Conservation (phyloP, 1,139 yeast genomes). For the Hanseniaspora uvarum region DNA sequence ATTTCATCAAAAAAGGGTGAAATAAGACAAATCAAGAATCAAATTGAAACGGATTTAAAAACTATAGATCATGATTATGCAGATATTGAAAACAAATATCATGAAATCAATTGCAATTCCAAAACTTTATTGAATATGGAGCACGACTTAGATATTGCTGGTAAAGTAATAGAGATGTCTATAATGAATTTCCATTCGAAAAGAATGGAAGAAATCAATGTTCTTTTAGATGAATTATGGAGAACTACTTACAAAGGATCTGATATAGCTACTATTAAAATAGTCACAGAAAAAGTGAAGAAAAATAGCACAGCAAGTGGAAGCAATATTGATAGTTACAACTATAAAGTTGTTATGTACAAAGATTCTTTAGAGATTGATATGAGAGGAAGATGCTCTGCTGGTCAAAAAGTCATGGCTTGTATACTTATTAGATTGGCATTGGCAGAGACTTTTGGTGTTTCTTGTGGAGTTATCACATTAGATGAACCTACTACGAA, state of each 20-base stretch:
- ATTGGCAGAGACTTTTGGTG: slow-evolving; percentile 90
- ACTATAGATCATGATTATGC: slow-evolving; percentile 65
- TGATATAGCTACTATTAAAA: slow-evolving; percentile 84
- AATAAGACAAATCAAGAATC: slow-evolving; percentile 70
- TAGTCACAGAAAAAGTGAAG: slow-evolving; percentile 65
- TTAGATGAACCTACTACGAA: slow-evolving; percentile 97
- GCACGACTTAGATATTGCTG: slow-evolving; percentile 71
- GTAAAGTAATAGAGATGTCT: slow-evolving; percentile 81
- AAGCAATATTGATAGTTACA: slow-evolving; percentile 47
- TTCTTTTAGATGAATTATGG: slow-evolving; percentile 85
- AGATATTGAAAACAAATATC: slow-evolving; percentile 50
- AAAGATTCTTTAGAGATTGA: slow-evolving; percentile 87
- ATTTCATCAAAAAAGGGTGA: slow-evolving; percentile 80
- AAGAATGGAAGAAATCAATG: slow-evolving; percentile 88
- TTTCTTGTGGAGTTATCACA: slow-evolving; percentile 89
- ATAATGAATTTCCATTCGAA: slow-evolving; percentile 86
- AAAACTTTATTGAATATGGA: slow-evolving; percentile 37
- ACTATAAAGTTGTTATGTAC: slow-evolving; percentile 90
- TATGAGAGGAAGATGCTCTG: slow-evolving; percentile 97
- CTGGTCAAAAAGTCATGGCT: slow-evolving; percentile 94
- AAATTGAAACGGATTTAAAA: slow-evolving; percentile 43
- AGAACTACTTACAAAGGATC: slow-evolving; percentile 88
- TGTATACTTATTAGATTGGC: slow-evolving; percentile 86
- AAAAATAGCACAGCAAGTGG: slow-evolving; percentile 36
- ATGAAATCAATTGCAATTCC: slow-evolving; percentile 11